phyloP scores from a whole-genome alignment of 345 rosid genomes.

The Bretschneidera sinensis region DNA sequence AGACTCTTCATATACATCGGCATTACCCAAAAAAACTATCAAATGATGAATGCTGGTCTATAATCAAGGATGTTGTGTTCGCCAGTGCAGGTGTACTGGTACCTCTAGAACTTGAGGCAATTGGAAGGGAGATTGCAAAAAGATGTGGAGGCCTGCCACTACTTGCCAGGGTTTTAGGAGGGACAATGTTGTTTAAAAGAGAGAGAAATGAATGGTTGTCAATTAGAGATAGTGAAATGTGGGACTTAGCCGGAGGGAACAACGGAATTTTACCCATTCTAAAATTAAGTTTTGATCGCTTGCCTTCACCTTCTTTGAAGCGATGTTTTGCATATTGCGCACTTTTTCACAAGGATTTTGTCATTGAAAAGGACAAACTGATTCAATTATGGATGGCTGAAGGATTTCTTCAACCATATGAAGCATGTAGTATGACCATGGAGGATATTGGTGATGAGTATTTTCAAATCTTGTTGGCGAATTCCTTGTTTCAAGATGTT shows the following conservation, averaged over 20 bases:
- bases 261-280: neutral
- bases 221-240: neutral
- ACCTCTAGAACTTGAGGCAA: neutral
- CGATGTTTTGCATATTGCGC: neutral
- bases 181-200: neutral
- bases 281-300: neutral
- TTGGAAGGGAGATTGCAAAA: conserved; percentile 2
- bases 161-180: neutral
- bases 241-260: neutral
- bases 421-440: neutral
- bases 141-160: neutral
- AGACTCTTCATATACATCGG: neutral
- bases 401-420: conserved; percentile 10
- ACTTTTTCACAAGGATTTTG: neutral
- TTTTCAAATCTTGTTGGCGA: conserved; percentile 16
- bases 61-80: conserved; percentile 15
- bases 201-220: neutral
- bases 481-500: conserved; percentile 26
- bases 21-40: neutral
- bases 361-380: neutral
- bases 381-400: conserved; percentile 25
- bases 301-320: neutral
- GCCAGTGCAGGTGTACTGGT: no score
- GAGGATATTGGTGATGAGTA: conserved; percentile 17
- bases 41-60: conserved; percentile 15